These are phyloP conservation scores for Endogone sp. DNA, from an alignment of 192 early-diverging fungal genomes.

Conservation along the genomic window DNA sequence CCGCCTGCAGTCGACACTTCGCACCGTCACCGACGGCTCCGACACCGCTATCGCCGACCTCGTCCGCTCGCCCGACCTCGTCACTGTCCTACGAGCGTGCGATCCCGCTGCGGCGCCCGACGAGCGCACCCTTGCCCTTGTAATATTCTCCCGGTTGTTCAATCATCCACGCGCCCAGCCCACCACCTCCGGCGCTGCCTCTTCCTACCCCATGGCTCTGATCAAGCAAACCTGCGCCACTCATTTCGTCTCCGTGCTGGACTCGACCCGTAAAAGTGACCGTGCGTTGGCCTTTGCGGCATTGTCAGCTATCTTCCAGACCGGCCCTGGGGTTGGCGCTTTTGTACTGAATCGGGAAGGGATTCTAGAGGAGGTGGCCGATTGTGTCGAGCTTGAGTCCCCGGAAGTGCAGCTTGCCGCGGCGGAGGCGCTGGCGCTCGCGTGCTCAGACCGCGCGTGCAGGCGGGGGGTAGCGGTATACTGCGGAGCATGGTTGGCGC, in stretches of 20 bases:
- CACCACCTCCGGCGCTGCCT: background rate
- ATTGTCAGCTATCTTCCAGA: constrained; percentile 64
- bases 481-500: constrained; percentile 48
- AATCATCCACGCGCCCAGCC: constrained; percentile 8
- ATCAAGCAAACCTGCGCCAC: constrained; percentile 23
- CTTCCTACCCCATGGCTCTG: constrained; percentile 14
- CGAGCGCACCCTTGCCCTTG: constrained; percentile 17
- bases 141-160: constrained; percentile 21
- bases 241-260: constrained; percentile 27
- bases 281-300: constrained; percentile 37
- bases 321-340: constrained; percentile 49
- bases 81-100: constrained; percentile 13
- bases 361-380: constrained; percentile 71
- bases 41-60: constrained; percentile 11
- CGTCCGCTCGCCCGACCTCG: constrained; percentile 18
- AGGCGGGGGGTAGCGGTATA: constrained; percentile 50
- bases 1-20: background rate
- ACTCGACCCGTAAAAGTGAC: constrained; percentile 28
- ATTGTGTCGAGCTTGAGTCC: constrained; percentile 73
- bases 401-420: constrained; percentile 62
- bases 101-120: constrained; percentile 10
- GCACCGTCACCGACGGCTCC: background rate
- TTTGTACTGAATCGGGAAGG: constrained; percentile 58
- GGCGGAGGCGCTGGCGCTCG: constrained; percentile 50
- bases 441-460: constrained; percentile 57